phyloP scores from a whole-genome alignment of 1,139 yeast species.

The Saccharomyces uvarum region DNA sequence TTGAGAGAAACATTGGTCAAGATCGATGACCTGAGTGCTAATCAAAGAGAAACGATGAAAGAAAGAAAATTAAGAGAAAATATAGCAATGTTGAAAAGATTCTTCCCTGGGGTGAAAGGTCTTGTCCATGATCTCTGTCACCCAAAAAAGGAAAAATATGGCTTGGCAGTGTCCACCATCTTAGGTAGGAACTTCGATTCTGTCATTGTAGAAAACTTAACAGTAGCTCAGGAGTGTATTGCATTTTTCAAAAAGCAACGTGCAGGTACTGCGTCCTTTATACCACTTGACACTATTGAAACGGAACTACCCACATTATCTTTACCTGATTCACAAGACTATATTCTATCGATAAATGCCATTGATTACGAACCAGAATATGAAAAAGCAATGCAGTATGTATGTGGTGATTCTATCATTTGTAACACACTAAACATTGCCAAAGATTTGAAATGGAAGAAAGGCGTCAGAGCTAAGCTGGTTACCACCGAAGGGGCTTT shows the following conservation, averaged over 20 bases:
- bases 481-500: constrained; percentile 81
- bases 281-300: constrained; percentile 80
- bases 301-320: constrained; percentile 38
- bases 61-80: constrained; percentile 68
- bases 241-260: constrained; percentile 78
- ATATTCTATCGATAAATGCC: constrained; percentile 50
- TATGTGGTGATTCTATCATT: constrained; percentile 74
- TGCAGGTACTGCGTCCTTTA: constrained; percentile 76
- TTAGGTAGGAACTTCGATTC: constrained; percentile 78
- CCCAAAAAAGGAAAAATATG: constrained; percentile 71
- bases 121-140: constrained; percentile 70
- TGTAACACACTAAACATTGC: constrained; percentile 69
- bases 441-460: constrained; percentile 63
- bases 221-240: constrained; percentile 77
- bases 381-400: constrained; percentile 74
- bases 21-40: constrained; percentile 67
- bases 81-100: constrained; percentile 55
- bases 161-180: constrained; percentile 68
- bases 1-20: constrained; percentile 54
- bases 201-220: constrained; percentile 67
- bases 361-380: constrained; percentile 60
- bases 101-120: constrained; percentile 79
- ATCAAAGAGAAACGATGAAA: constrained; percentile 64
- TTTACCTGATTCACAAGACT: constrained; percentile 19
- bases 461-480: constrained; percentile 52